Evolutionary conservation across 495 filamentous ascomycete species (phyloP).

Genomic region (Apiosordaria backusii): DNA sequence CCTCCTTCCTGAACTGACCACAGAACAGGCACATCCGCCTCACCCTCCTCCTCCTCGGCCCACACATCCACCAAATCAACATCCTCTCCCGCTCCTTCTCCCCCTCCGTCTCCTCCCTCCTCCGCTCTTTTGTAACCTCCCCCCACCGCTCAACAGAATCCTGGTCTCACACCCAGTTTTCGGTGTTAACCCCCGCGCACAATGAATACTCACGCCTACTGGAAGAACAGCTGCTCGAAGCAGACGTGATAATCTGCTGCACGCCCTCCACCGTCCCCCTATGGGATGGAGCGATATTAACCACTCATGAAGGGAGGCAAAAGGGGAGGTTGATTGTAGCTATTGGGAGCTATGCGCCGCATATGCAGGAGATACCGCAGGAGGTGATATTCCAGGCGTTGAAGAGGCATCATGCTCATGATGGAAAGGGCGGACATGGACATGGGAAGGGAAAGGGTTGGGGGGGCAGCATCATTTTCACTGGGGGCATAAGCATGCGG

Average conservation of each 20-base stretch:
- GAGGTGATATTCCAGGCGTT: conserved; percentile 71
- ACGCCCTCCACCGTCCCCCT: conserved; percentile 47
- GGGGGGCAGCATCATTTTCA: conserved; percentile 62
- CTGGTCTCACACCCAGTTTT: conserved; percentile 59
- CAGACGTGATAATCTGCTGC: conserved; percentile 76
- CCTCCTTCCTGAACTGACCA: too few species aligned
- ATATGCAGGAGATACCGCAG: conserved; percentile 82
- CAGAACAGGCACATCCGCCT: conserved; percentile 82
- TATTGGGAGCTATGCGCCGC: conserved; percentile 76
- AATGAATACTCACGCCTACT: conserved; percentile 65
- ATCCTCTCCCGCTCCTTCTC: conserved; percentile 67
- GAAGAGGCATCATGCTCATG: conserved; percentile 36
- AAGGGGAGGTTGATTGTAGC: conserved; percentile 77
- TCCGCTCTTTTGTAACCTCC: conserved; percentile 54
- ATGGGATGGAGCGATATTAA: conserved; percentile 56
- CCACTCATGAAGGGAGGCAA: conserved; percentile 61
- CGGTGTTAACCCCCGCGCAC: conserved; percentile 66
- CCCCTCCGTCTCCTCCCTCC: conserved; percentile 52
- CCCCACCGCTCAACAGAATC: conserved; percentile 49
- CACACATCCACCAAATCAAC: conserved; percentile 45
- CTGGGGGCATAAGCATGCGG: conserved; percentile 35
- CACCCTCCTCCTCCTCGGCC: conserved; percentile 66
- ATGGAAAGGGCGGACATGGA: too few species aligned
- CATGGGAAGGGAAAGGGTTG: too few species aligned
- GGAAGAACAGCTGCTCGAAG: conserved; percentile 60